Percentiles rank a stretch among this genome's conserved stretches.
Conservation (phyloP, 495 filamentous ascomycete genomes). For the Jackrogersella minutella region DNA sequence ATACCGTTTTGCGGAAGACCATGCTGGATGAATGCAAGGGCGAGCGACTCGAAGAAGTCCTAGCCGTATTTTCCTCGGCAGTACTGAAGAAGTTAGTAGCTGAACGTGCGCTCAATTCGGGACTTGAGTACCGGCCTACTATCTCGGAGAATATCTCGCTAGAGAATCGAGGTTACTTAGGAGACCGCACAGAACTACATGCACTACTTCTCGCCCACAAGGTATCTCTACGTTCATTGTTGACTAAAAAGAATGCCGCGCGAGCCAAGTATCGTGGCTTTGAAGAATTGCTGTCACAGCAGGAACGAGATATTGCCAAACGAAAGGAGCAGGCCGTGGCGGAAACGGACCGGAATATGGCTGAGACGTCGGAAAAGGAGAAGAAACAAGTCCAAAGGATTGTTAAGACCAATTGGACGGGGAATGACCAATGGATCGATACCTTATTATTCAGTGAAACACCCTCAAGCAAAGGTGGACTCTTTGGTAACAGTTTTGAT, state of each 20-base stretch:
- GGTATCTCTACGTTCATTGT: constrained; percentile 62
- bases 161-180: constrained; percentile 64
- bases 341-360: constrained; percentile 15
- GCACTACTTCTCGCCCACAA: constrained; percentile 78
- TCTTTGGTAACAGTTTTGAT: constrained; percentile 70
- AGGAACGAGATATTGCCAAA: constrained; percentile 51
- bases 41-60: constrained; percentile 79
- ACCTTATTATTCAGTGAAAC: constrained; percentile 70
- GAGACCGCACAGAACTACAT: constrained; percentile 66
- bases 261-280: constrained; percentile 64
- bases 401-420: constrained; percentile 76
- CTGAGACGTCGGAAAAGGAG: constrained; percentile 48
- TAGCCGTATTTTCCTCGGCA: constrained; percentile 78
- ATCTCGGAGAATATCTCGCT: constrained; percentile 67
- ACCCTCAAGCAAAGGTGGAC: constrained; percentile 63
- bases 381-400: constrained; percentile 57
- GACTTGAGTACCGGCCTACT: constrained; percentile 49
- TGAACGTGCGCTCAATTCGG: constrained; percentile 49
- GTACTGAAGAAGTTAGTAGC: constrained; percentile 75
- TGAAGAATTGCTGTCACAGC: constrained; percentile 62
- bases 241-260: constrained; percentile 64
- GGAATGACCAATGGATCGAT: constrained; percentile 73
- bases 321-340: constrained; percentile 54
- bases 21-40: constrained; percentile 94
- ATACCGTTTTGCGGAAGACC: constrained; percentile 80